phyloP scores from a whole-genome alignment of 257 asterid species.

The Thymus quinquecostatus region DNA sequence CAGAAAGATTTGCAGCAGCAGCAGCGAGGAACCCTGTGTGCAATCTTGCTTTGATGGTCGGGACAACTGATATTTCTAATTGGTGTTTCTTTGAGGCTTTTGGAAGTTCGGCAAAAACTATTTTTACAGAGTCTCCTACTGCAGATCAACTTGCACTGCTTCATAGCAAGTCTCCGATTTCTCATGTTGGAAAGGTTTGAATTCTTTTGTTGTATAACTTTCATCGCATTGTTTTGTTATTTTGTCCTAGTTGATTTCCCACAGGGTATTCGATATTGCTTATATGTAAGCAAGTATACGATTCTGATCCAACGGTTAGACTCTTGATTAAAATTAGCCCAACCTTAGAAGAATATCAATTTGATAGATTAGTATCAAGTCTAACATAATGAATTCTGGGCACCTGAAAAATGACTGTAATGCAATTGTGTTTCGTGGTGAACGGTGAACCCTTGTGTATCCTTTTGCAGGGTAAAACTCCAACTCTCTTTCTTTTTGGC shows the following conservation, averaged over 20 bases:
- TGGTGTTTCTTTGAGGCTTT: conserved; percentile 83
- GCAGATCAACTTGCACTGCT: conserved; percentile 63
- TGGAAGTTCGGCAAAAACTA: conserved; percentile 61
- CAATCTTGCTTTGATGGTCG: conserved; percentile 89
- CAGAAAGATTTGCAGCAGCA: conserved; percentile 82
- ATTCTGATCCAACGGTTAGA: too few relatives aligned
- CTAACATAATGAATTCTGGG: too few relatives aligned
- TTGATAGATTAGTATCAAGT: too few relatives aligned
- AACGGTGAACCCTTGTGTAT: neutral
- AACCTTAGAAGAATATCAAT: too few relatives aligned
- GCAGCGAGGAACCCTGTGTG: conserved; percentile 90
- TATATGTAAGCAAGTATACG: too few relatives aligned
- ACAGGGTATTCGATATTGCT: too few relatives aligned
- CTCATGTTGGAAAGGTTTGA: conserved; percentile 71
- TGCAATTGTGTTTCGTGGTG: too few relatives aligned
- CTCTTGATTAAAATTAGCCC: too few relatives aligned
- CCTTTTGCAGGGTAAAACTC: conserved; percentile 77
- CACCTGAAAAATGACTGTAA: too few relatives aligned
- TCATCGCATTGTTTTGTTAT: too few relatives aligned
- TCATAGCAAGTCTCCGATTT: conserved; percentile 78
- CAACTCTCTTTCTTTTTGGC: conserved; percentile 77
- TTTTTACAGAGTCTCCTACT: conserved; percentile 71
- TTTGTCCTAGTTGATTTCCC: too few relatives aligned
- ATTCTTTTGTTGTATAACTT: conserved; percentile 40
- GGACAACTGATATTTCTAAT: conserved; percentile 86